phyloP scores from a whole-genome alignment of 441 rosid genomes.

The Populus hybrid region DNA sequence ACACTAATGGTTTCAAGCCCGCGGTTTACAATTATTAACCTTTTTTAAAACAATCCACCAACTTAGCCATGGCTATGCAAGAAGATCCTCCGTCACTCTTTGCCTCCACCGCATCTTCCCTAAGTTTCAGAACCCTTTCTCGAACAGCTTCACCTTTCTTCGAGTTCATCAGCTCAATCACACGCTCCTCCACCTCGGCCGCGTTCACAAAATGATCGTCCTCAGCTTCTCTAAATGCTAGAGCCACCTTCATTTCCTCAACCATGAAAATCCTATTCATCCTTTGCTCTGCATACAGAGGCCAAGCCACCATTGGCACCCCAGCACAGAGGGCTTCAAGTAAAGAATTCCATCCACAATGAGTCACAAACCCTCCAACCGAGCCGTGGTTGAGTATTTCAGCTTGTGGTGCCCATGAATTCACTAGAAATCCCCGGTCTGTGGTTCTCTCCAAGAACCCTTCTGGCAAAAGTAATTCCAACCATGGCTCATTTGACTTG shows the following conservation, averaged over 20 bases:
- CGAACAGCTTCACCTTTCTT: conserved; percentile 10
- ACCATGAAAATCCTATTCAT: conserved; percentile 18
- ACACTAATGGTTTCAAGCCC: neutral
- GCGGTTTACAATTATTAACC: neutral
- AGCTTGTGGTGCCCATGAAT: conserved; percentile 41
- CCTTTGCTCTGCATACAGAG: conserved; percentile 38
- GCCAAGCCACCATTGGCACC: conserved; percentile 47
- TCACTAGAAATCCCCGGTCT: conserved; percentile 25
- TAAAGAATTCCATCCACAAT: conserved; percentile 44
- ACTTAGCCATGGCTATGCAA: neutral
- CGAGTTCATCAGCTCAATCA: conserved; percentile 32
- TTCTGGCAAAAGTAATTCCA: conserved; percentile 30
- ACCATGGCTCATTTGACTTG: neutral
- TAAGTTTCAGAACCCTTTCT: conserved; percentile 6
- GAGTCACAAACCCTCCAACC: conserved; percentile 40
- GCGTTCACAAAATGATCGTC: conserved; percentile 21
- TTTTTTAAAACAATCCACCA: neutral
- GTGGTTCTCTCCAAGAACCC: conserved; percentile 35
- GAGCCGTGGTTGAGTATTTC: conserved; percentile 28
- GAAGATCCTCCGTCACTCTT: conserved; percentile 22
- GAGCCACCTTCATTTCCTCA: conserved; percentile 27
- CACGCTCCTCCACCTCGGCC: conserved; percentile 28
- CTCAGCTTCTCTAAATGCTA: conserved; percentile 11
- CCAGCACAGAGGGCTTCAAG: conserved; percentile 39
- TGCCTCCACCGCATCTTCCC: conserved; percentile 9